Conservation (phyloP, 352 stramenopile species). For the Lagenidium giganteum region DNA sequence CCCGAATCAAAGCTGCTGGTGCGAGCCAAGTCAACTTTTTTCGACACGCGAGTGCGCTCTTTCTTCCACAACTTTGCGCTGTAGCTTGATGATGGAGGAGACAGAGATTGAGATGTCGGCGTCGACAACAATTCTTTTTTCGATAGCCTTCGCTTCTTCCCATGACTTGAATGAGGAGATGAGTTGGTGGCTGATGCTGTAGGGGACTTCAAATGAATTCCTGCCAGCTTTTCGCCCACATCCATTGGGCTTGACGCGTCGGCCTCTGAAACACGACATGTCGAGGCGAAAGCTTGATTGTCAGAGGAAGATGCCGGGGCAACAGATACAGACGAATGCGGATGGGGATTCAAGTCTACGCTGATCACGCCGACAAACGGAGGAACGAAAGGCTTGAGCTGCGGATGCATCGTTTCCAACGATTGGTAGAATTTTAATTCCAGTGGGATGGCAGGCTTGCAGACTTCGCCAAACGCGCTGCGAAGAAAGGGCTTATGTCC, state of each 20-base stretch:
- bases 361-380: constrained; percentile 62
- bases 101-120: too few species aligned
- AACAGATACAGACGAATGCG: constrained; percentile 22
- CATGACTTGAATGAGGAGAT: background rate
- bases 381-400: constrained; percentile 64
- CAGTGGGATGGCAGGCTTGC: constrained; percentile 66
- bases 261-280: too few species aligned
- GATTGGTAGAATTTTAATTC: constrained; percentile 76
- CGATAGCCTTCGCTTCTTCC: constrained; percentile 14
- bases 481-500: constrained; percentile 72
- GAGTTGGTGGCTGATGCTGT: background rate
- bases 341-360: constrained; percentile 48
- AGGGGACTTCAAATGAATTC: background rate
- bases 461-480: constrained; percentile 58
- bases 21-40: too few species aligned
- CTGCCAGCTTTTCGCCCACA: background rate
- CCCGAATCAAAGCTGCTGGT: constrained; percentile 2
- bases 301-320: background rate
- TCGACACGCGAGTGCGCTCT: constrained; percentile 22
- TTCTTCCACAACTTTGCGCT: constrained; percentile 61
- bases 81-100: constrained; percentile 22
- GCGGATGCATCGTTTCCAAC: constrained; percentile 36
- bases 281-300: too few species aligned
- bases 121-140: too few species aligned
- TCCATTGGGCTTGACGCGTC: background rate